Evolutionary conservation across 1,139 yeast species (phyloP).

Genomic region (Hansenula lynferdii): DNA sequence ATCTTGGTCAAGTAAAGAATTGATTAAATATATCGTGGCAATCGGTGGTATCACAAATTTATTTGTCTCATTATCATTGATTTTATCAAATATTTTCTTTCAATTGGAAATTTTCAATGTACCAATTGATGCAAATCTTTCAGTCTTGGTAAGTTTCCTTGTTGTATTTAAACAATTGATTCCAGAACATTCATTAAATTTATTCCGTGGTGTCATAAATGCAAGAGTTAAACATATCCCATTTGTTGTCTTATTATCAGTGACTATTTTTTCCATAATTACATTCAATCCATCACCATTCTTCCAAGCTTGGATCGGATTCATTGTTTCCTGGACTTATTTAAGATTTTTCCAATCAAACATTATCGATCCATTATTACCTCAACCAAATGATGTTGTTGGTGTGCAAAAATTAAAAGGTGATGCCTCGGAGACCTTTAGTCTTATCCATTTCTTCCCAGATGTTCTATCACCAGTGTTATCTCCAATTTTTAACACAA

Average conservation of each 20-base stretch:
- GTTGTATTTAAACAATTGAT: constrained; percentile 85
- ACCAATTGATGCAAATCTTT: constrained; percentile 67
- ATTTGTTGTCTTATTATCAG: constrained; percentile 45
- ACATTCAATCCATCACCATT: constrained; percentile 45
- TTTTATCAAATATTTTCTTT: constrained; percentile 33
- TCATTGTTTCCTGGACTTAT: constrained; percentile 67
- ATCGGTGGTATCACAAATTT: constrained; percentile 60
- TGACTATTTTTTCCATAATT: constrained; percentile 41
- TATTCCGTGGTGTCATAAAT: constrained; percentile 59
- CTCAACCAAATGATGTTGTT: constrained; percentile 24
- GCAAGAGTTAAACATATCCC: constrained; percentile 75
- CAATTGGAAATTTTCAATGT: constrained; percentile 21
- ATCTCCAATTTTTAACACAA: constrained; percentile 45
- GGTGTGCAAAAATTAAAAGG: constrained; percentile 47
- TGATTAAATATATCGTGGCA: constrained; percentile 52
- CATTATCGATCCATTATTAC: constrained; percentile 30
- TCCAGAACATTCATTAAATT: constrained; percentile 78
- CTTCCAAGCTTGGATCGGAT: constrained; percentile 65
- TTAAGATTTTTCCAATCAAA: constrained; percentile 67
- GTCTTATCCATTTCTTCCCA: constrained; percentile 80
- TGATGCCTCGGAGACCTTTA: constrained; percentile 89
- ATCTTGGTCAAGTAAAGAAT: constrained; percentile 55
- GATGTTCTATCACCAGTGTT: constrained; percentile 48
- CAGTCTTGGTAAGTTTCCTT: constrained; percentile 67
- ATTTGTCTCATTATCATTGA: constrained; percentile 33